phyloP scores from a whole-genome alignment of 495 filamentous ascomycete species.

The Daldinia concentrica region DNA sequence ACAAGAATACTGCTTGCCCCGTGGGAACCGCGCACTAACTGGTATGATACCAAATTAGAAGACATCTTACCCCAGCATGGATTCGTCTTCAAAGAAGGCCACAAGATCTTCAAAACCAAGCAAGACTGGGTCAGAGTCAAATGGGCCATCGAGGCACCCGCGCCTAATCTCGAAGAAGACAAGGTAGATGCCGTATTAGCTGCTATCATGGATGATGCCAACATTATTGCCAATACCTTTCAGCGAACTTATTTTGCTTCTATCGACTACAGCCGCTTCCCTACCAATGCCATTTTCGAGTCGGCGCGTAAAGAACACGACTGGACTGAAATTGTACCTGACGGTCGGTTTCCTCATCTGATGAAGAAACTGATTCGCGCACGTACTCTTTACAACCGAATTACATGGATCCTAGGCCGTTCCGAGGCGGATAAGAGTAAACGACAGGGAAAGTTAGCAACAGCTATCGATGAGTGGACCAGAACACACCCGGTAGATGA shows the following conservation, averaged over 20 bases:
- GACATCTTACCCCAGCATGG: slow-evolving; percentile 17
- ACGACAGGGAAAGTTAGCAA: background rate
- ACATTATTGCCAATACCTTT: background rate
- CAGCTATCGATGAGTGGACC: slow-evolving; percentile 14
- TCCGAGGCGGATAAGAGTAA: slow-evolving; percentile 5
- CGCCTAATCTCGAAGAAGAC: background rate
- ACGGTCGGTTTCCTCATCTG: slow-evolving; percentile 5
- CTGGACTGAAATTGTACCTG: slow-evolving; percentile 4
- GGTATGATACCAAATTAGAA: slow-evolving; percentile 1
- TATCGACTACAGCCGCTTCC: background rate
- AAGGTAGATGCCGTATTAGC: slow-evolving; percentile 14
- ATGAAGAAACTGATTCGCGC: slow-evolving; percentile 8
- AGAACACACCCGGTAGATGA: background rate
- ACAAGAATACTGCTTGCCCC: background rate
- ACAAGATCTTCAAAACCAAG: slow-evolving; percentile 9
- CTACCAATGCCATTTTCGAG: background rate
- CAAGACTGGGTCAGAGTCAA: background rate
- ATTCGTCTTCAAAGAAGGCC: slow-evolving; percentile 9
- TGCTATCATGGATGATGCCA: slow-evolving; percentile 10
- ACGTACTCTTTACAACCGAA: slow-evolving; percentile 4
- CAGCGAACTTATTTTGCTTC: background rate
- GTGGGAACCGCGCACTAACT: background rate
- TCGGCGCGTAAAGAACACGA: background rate
- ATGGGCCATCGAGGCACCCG: background rate
- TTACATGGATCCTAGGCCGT: slow-evolving; percentile 3